These are phyloP conservation scores for Eucalyptus curtisii DNA, from an alignment of 345 rosid species.

Conservation along the genomic window DNA sequence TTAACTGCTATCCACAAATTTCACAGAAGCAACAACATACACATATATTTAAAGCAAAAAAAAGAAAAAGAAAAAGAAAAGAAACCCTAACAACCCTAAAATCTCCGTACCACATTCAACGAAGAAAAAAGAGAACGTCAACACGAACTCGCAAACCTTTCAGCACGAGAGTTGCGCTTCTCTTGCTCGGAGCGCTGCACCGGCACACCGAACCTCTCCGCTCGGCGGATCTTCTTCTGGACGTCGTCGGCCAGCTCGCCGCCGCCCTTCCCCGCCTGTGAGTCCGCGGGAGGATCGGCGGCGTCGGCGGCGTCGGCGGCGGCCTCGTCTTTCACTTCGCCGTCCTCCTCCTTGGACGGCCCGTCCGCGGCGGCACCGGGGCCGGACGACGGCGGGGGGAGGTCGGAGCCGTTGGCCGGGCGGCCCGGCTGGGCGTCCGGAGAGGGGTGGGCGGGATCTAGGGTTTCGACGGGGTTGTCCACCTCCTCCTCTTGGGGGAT, in stretches of 20 bases:
- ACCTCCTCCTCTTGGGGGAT: background rate
- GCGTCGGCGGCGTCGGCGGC: background rate
- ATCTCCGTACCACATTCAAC: background rate
- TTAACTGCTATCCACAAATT: background rate
- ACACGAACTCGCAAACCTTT: conserved; percentile 30
- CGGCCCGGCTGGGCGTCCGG: conserved; percentile 18
- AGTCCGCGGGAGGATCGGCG: background rate
- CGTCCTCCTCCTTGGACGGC: conserved; percentile 12
- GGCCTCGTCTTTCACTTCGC: conserved; percentile 12
- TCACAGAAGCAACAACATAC: background rate
- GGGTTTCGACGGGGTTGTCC: conserved; percentile 22
- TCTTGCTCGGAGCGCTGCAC: conserved; percentile 78
- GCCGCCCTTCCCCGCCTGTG: conserved; percentile 7
- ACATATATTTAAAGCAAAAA: background rate
- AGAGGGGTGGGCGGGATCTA: conserved; percentile 2
- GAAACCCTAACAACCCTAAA: background rate
- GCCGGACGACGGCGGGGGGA: background rate
- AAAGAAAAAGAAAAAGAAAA: too few relatives aligned
- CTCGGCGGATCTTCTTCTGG: conserved; percentile 84
- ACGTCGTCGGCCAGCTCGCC: conserved; percentile 29
- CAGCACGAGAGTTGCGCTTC: conserved; percentile 91
- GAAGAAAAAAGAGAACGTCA: background rate
- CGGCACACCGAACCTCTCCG: conserved; percentile 82
- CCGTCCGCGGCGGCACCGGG: background rate
- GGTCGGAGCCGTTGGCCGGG: conserved; percentile 3